Conservation (phyloP, 768 basidiomycete species). For the Gymnopilus dilepis region DNA sequence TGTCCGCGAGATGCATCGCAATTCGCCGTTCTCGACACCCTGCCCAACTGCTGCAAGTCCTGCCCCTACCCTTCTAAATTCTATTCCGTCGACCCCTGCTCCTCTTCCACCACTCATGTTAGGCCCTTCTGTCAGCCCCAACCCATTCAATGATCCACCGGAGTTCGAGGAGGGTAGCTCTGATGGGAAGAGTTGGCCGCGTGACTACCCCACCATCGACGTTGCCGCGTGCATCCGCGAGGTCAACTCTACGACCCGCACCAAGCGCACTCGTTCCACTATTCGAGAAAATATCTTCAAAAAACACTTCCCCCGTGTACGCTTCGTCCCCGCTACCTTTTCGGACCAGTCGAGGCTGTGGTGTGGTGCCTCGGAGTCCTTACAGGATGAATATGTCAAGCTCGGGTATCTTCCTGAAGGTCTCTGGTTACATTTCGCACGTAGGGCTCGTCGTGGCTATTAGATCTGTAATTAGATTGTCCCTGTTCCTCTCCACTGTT, state of each 20-base stretch:
- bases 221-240: not conserved
- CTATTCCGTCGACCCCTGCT: not conserved
- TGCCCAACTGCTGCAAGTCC: not conserved
- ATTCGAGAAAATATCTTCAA: not conserved
- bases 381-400: not conserved
- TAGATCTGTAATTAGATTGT: not conserved
- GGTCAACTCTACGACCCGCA: not conserved
- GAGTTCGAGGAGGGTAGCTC: not conserved
- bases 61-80: not conserved
- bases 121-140: not conserved
- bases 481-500: no score
- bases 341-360: constrained; percentile 9
- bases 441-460: not conserved
- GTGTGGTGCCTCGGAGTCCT: not conserved
- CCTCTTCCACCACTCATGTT: not conserved
- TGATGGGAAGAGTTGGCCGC: not conserved
- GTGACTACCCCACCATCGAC: not conserved
- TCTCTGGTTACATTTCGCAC: not conserved
- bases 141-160: not conserved
- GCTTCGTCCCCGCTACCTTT: constrained; percentile 8
- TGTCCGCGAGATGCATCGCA: not conserved
- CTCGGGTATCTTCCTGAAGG: not conserved
- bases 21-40: not conserved
- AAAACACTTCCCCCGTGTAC: constrained; percentile 1
- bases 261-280: no score